Conservation (phyloP, 768 basidiomycete genomes). For the Lactarius indigo region DNA sequence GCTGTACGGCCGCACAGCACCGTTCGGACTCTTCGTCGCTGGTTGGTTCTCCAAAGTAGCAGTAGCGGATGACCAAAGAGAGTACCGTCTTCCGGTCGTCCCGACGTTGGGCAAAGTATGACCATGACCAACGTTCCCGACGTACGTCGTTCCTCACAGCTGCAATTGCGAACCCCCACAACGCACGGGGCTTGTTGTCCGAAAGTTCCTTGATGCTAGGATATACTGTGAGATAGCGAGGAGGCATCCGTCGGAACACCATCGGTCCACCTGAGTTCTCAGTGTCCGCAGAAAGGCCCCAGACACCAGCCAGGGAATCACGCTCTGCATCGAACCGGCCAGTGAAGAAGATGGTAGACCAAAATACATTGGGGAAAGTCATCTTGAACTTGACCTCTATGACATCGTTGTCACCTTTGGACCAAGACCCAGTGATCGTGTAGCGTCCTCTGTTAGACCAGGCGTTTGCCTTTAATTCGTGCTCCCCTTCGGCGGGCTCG, state of each 20-base stretch:
- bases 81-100: conserved; percentile 29
- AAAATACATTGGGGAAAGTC: conserved; percentile 7
- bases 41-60: conserved; percentile 26
- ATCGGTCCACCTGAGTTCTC: conserved; percentile 10
- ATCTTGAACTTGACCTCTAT: conserved; percentile 23
- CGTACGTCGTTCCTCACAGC: conserved; percentile 28
- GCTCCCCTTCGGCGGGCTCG: conserved; percentile 10
- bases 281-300: background rate
- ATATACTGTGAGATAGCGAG: conserved; percentile 28
- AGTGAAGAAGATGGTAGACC: conserved; percentile 7
- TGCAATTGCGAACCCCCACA: conserved; percentile 34
- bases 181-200: conserved; percentile 28
- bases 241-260: conserved; percentile 29
- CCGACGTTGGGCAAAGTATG: conserved; percentile 33
- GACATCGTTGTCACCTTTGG: conserved; percentile 16
- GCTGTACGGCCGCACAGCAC: conserved; percentile 21
- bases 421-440: conserved; percentile 23
- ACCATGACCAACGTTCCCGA: conserved; percentile 31
- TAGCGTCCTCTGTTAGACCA: conserved; percentile 21
- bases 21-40: conserved; percentile 24
- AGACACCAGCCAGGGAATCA: conserved; percentile 12
- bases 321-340: conserved; percentile 11
- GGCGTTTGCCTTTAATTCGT: conserved; percentile 13
- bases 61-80: conserved; percentile 28
- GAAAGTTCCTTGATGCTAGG: conserved; percentile 29